Conservation (phyloP, 257 asterid genomes). For the Petrea volubilis region DNA sequence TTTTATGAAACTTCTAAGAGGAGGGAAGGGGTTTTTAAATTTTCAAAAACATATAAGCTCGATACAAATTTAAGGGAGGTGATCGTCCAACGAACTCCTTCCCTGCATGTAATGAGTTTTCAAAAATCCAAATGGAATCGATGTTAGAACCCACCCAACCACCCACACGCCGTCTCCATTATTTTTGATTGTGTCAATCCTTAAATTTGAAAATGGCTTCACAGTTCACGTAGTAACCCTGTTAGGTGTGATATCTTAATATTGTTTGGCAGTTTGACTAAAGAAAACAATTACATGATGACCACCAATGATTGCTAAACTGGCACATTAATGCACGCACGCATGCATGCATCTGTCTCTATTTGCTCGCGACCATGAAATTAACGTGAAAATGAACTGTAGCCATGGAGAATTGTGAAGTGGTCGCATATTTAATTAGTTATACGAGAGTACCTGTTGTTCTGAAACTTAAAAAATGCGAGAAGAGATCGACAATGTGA, state of each 20-base stretch:
- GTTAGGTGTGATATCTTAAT: not conserved
- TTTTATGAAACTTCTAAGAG: too few species aligned
- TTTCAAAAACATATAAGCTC: too few species aligned
- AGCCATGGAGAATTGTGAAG: not conserved
- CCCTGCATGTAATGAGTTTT: too few species aligned
- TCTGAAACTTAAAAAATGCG: too few species aligned
- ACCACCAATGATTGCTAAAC: conserved; percentile 12
- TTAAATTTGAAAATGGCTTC: not conserved
- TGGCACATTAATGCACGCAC: not conserved
- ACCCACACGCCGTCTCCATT: not conserved
- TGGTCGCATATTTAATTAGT: not conserved
- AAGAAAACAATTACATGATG: not conserved
- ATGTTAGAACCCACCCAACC: not conserved
- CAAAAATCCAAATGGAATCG: not conserved
- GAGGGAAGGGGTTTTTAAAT: too few species aligned
- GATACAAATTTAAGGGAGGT: too few species aligned
- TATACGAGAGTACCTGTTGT: too few species aligned
- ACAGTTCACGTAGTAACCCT: not conserved
- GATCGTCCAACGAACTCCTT: too few species aligned
- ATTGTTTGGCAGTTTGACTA: not conserved
- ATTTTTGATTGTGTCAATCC: not conserved
- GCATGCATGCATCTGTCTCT: not conserved
- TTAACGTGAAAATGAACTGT: not conserved
- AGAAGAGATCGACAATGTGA: too few species aligned
- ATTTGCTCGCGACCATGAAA: not conserved